Evolutionary conservation across 768 basidiomycete species (phyloP), one percentile per base, ranked within the genome.

Genomic region (Gyrodon lividus): DNA sequence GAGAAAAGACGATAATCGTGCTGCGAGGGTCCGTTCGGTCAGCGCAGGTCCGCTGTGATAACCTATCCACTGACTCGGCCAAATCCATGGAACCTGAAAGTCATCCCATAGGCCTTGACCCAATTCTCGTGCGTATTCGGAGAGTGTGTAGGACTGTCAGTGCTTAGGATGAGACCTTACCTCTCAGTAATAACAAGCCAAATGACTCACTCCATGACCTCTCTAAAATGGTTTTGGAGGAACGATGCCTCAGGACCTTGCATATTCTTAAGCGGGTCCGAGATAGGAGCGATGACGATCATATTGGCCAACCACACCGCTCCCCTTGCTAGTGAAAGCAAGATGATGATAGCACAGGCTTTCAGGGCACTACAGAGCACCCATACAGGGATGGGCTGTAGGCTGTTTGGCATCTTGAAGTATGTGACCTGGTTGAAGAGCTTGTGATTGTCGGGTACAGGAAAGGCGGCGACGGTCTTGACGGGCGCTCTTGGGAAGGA

Each of bases 1-100:
- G 80, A 74, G 64, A 83, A 68, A 19, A 83, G 59, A 35, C 81
- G 77, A 54, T 76, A 76, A 56, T 83, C 81, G 52, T 78, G 74
- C 78, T 81, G 50, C 5, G 42, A n/a, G 26, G 28, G 9, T n/a
- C 9, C 8, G 44, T 24, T 2, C 12, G 16, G 44, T 46, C 23
- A 54, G 23, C 7, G n/a, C 22, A 19, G 28, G 43, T 53, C 22
- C 20, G 24, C 2, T 26, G 31, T 22, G 38, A 12, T 31, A 28
- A n/a, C 10, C 23, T 34, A 26, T 16, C 14, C 26, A 42, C 63
- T 41, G 52, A 79, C 80, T 61, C 62, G 74, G 35, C 81, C 81
- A 63, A 77, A 79, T 1, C 81, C 81, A 56, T 83, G 76, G 49
- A 80, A 79, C 37, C 76, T 64, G 52, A 80, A 78, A 1, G 79